Conservation (phyloP, 768 basidiomycete genomes). For the Termitomyces sp. region DNA sequence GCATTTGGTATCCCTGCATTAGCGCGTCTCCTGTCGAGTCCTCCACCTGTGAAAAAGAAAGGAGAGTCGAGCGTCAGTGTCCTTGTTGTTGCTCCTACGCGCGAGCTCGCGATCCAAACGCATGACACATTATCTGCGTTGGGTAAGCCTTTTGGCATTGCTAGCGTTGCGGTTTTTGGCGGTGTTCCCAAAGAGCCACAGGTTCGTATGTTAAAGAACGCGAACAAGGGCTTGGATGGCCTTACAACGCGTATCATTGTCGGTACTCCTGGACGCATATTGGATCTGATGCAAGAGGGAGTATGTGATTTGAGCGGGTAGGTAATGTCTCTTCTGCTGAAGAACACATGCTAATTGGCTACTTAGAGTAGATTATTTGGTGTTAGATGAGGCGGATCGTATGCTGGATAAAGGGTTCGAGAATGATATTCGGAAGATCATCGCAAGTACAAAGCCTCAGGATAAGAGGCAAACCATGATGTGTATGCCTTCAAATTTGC, state of each 20-base stretch:
- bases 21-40: conserved; percentile 48
- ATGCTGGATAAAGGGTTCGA: conserved; percentile 99
- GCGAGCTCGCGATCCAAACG: conserved; percentile 94
- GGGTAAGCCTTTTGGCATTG: conserved; percentile 69
- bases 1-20: conserved; percentile 94
- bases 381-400: conserved; percentile 95
- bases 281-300: conserved; percentile 89
- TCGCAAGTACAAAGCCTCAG: conserved; percentile 63
- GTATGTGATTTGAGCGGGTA: conserved; percentile 76
- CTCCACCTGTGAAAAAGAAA: conserved; percentile 23
- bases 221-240: conserved; percentile 42
- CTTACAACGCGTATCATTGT: conserved; percentile 73
- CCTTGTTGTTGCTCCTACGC: conserved; percentile 89
- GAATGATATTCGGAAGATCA: conserved; percentile 92
- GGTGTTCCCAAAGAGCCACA: conserved; percentile 92
- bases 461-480: conserved; percentile 86
- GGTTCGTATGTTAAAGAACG: conserved; percentile 57
- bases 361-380: conserved; percentile 79
- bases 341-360: neutral
- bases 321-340: conserved; percentile 21
- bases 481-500: conserved; percentile 52
- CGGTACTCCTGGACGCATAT: conserved; percentile 90
- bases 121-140: conserved; percentile 76
- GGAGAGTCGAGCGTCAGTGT: conserved; percentile 43
- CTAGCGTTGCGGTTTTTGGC: conserved; percentile 86